These are phyloP conservation scores for Allium cepa DNA, from an alignment of 106 monocot genomes.

Conservation along the genomic window DNA sequence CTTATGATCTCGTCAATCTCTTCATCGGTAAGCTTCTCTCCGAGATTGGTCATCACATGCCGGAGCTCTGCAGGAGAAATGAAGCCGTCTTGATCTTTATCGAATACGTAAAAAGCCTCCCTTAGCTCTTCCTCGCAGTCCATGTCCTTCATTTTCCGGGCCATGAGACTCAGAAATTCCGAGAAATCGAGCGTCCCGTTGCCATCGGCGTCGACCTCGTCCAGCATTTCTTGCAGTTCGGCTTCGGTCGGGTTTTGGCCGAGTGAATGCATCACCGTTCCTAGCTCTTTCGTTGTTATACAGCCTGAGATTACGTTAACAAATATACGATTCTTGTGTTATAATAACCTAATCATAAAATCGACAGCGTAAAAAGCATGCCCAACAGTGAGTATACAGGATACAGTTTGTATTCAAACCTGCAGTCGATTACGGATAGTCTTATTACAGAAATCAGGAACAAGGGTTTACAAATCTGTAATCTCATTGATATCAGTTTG, in stretches of 20 bases:
- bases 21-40: slow-evolving; percentile 46
- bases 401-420: too few species aligned
- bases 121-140: slow-evolving; percentile 50
- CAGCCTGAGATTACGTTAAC: background rate
- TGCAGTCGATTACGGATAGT: too few species aligned
- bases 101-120: background rate
- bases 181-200: slow-evolving; percentile 39
- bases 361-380: too few species aligned
- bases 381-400: too few species aligned
- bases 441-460: too few species aligned
- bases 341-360: too few species aligned
- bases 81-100: slow-evolving; percentile 19
- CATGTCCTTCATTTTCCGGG: slow-evolving; percentile 42
- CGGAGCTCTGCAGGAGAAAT: slow-evolving; percentile 51
- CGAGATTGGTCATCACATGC: slow-evolving; percentile 52
- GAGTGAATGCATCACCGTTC: slow-evolving; percentile 47
- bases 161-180: slow-evolving; percentile 46
- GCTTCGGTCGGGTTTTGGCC: slow-evolving; percentile 42
- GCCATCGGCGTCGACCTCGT: slow-evolving; percentile 37
- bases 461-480: too few species aligned
- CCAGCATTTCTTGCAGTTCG: slow-evolving; percentile 55
- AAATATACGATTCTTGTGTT: too few species aligned
- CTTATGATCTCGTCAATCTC: slow-evolving; percentile 48
- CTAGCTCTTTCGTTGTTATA: slow-evolving; percentile 47
- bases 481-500: too few species aligned